A percentile compares a stretch with the other conserved stretches of the same genome.
Evolutionary conservation across 306 rosid species (phyloP).

Genomic region (Sophora flavescens): DNA sequence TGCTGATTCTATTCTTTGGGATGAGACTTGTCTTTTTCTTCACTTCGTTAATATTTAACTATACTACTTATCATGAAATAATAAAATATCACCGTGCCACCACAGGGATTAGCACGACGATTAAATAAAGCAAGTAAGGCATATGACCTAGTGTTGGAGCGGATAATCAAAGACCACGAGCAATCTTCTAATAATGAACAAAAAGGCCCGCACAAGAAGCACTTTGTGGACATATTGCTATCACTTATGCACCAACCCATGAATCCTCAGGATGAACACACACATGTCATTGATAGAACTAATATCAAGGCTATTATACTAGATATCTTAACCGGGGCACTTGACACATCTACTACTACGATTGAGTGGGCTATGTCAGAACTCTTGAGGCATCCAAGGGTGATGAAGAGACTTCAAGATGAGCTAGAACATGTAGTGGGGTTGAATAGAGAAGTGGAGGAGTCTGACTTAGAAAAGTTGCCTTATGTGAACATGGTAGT

Average conservation of each 20-base stretch:
- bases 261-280: not conserved
- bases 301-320: slow-evolving; percentile 46
- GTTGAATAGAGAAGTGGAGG: slow-evolving; percentile 44
- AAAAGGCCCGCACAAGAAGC: not conserved
- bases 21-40: no score
- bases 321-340: slow-evolving; percentile 40
- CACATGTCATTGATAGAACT: not conserved
- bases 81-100: not conserved
- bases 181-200: not conserved
- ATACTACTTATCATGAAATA: not conserved
- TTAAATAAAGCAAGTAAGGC: slow-evolving; percentile 9
- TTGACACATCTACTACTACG: not conserved
- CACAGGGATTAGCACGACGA: slow-evolving; percentile 45
- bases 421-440: slow-evolving; percentile 48
- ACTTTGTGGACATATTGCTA: slow-evolving; percentile 46
- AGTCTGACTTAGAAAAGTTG: slow-evolving; percentile 45
- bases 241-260: slow-evolving; percentile 32
- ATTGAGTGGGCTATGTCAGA: slow-evolving; percentile 51
- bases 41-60: not conserved
- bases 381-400: slow-evolving; percentile 47
- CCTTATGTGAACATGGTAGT: slow-evolving; percentile 50
- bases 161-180: slow-evolving; percentile 42
- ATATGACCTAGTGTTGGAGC: slow-evolving; percentile 36
- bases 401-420: slow-evolving; percentile 46
- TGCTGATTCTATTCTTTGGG: no score